Base-by-base conservation (phyloP, 805 yeast species). In the Phaffomyces antillensis region DNA sequence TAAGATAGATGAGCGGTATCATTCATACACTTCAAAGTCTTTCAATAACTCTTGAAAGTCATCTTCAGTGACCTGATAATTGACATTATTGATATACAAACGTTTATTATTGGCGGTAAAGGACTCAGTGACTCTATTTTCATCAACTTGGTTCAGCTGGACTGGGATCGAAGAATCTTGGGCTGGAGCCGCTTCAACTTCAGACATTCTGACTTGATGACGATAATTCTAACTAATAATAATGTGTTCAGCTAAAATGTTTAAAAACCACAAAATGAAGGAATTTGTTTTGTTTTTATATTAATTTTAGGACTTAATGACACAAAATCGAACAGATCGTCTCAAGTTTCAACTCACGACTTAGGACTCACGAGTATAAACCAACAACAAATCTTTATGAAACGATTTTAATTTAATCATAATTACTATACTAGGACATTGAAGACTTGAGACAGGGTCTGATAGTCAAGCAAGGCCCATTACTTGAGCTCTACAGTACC, bases 11-110 rank as follows among this genome's bases (percentile, higher is more conserved):
- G 12, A 5, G 13, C 15, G 13, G 30, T 28, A 28, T 28, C 30
- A 18, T 5, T 13, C 77, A 41, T 66, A 75, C 81, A 74, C 74
- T 4, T 70, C 62, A 53, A 63, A 75, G 1, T 63, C 72, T 37
- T 60, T 62, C 40, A 81, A 64, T 42, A 70, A 66, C 13, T 65
- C 71, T 34, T 56, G 59, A 36, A 82, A 64, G 37, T 77, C 82
- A 5, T 65, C 69, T 53, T 77, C 83, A n/a, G 77, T 69, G 12
- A 81, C 68, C 15, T 64, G 55, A 58, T 64, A 76, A 45, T 73
- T 71, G 45, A 82, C 66, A 58, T 82, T 81, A 46, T 75, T 72
- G 45, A 82, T 63, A 50, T 74, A 75, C 30, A 81, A 67, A 41
- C 82, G 71, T 39, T 54, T 63, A 20, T 58, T 43, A 39, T 43